Evolutionary conservation across 352 stramenopile genomes (phyloP), one percentile per base, ranked within the genome.

Genomic region (Globisporangium parvum): DNA sequence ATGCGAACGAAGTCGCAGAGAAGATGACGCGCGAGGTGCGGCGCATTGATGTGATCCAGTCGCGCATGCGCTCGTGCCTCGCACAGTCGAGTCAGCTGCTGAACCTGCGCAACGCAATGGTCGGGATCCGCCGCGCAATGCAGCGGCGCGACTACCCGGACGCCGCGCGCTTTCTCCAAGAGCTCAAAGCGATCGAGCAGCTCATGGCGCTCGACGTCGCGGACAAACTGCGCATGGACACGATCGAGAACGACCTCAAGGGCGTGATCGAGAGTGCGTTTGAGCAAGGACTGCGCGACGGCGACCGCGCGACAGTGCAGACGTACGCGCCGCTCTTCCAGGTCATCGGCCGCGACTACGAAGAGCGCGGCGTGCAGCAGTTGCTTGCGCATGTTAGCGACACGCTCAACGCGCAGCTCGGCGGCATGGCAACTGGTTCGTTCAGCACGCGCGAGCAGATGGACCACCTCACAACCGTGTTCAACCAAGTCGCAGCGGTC

Each of bases 1-100:
- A 93, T 45, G 83, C 85, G 4, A 93, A 95, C 62, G 85, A 95
- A n/a, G 80, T 95, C 11, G 85, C 83, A 6, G 85, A 88, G 55
- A 93, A 92, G 63, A 95, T 95, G 85, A 93, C 85, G 48, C 72
- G 75, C 33, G 84, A 95, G 33, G 83, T 95, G 52, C 80, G 85
- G 23, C 80, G 73, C 12, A 63, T 95, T 31, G 85, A 92, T 52
- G 77, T 90, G 54, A 71, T 91, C 35, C 83, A 95, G 63, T 91
- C 80, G 60, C 81, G 83, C 8, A 55, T 95, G 62, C 71, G 71
- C 46, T 53, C 70, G 47, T 78, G 65, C 24, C 62, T 93, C 23
- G 68, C 74, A 24, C 81, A 91, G 55, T 84, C 80, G 18, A 69
- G 73, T 39, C 78, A 91, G 70, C 69, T 91, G 31, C 59, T 95